A percentile compares a stretch with the other conserved stretches of the same genome.
These are phyloP conservation scores for Talaromyces sp. DNA, from an alignment of 2,329 filamentous ascomycete species.

Conservation along the genomic window DNA sequence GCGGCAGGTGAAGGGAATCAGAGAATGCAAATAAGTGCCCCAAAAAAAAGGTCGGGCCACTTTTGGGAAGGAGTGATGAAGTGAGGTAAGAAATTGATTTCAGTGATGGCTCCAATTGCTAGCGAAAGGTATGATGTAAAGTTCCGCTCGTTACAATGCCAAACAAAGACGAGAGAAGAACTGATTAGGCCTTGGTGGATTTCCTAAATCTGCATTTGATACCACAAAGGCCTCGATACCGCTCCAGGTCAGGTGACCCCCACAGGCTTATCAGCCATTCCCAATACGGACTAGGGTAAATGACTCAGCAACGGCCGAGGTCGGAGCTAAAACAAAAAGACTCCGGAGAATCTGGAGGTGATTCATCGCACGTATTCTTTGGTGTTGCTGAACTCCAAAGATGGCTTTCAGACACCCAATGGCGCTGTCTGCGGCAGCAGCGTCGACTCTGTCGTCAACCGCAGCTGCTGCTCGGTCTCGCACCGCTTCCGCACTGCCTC, in stretches of 20 bases:
- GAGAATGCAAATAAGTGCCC: background rate
- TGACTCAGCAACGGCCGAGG: constrained; percentile 42
- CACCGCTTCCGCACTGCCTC: constrained; percentile 30
- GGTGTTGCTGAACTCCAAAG: constrained; percentile 17
- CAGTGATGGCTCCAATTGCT: background rate
- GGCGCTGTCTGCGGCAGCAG: constrained; percentile 38
- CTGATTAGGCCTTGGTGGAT: background rate
- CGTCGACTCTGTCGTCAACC: constrained; percentile 30
- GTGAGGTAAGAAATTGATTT: background rate
- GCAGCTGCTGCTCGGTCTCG: constrained; percentile 32
- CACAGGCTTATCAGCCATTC: background rate
- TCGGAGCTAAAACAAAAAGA: constrained; percentile 35
- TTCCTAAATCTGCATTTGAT: background rate
- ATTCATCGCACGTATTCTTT: constrained; percentile 29
- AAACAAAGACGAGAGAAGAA: background rate
- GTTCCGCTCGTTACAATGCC: background rate
- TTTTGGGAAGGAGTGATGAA: too few relatives aligned
- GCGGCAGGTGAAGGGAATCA: constrained; percentile 1
- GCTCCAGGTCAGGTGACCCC: background rate
- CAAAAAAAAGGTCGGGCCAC: background rate
- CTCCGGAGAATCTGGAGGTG: constrained; percentile 27
- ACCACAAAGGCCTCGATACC: constrained; percentile 12
- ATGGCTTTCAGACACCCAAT: constrained; percentile 46
- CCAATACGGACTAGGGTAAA: constrained; percentile 3
- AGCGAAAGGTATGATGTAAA: too few relatives aligned